These are phyloP conservation scores for Protomyces pachydermus DNA, from an alignment of 1,139 yeast species.

Conservation along the genomic window DNA sequence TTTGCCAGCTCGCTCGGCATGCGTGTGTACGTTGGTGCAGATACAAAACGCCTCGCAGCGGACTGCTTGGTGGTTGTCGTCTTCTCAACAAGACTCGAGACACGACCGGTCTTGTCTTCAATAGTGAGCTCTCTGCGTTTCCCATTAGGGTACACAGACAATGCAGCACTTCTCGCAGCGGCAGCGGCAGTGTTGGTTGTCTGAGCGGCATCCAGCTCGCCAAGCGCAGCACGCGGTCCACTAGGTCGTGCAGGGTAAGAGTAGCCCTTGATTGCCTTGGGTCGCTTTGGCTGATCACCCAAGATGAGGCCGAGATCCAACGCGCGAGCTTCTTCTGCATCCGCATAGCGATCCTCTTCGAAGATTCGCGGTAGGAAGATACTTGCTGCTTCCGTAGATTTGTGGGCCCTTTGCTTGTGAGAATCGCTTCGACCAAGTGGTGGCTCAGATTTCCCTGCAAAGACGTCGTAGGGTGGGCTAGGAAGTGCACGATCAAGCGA, in stretches of 20 bases:
- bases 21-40: slow-evolving; percentile 14
- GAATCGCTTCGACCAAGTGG: not conserved
- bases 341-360: slow-evolving; percentile 25
- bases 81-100: slow-evolving; percentile 11
- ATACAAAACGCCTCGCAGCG: slow-evolving; percentile 12
- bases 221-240: slow-evolving; percentile 11
- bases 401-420: slow-evolving; percentile 15
- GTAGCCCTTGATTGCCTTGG: slow-evolving; percentile 22
- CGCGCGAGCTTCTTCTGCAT: slow-evolving; percentile 16
- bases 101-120: slow-evolving; percentile 6
- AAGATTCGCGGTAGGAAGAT: slow-evolving; percentile 16
- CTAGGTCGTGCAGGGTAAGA: slow-evolving; percentile 16
- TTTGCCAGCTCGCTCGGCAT: not conserved
- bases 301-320: not conserved
- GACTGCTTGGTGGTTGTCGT: not conserved
- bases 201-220: slow-evolving; percentile 10
- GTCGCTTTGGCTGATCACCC: slow-evolving; percentile 3
- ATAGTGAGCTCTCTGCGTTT: not conserved
- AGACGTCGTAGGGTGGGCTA: not conserved
- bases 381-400: slow-evolving; percentile 9
- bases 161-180: slow-evolving; percentile 1
- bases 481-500: slow-evolving; percentile 17
- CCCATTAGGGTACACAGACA: slow-evolving; percentile 2
- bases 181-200: not conserved
- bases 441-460: slow-evolving; percentile 2